Conservation (phyloP, 352 stramenopile genomes). For the Phytophthora niederhauseri region DNA sequence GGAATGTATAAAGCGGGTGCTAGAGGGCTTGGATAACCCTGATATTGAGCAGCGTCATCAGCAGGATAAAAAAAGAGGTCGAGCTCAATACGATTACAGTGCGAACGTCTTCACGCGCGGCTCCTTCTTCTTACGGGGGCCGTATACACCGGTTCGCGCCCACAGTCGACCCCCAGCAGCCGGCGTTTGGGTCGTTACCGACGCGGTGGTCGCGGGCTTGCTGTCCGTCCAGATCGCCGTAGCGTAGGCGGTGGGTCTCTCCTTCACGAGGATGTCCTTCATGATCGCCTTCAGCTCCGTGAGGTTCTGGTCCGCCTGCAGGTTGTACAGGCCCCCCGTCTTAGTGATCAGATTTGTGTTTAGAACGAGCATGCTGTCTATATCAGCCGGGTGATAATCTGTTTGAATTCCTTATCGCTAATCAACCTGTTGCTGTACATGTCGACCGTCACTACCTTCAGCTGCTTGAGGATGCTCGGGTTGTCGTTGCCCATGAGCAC, state of each 20-base stretch:
- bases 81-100: not conserved
- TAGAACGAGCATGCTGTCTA: slow-evolving; percentile 1
- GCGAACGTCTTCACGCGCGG: not conserved
- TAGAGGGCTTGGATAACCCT: not conserved
- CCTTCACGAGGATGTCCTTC: slow-evolving; percentile 23
- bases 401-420: slow-evolving; percentile 15
- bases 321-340: slow-evolving; percentile 7
- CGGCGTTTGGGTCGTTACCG: not conserved
- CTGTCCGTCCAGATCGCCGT: not conserved
- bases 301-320: slow-evolving; percentile 16
- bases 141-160: not conserved
- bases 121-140: not conserved
- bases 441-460: slow-evolving; percentile 13
- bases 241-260: not conserved
- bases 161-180: not conserved
- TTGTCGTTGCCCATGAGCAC: slow-evolving; percentile 20
- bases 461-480: slow-evolving; percentile 7
- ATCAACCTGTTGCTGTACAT: slow-evolving; percentile 22
- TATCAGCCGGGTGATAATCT: slow-evolving; percentile 14
- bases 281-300: slow-evolving; percentile 4
- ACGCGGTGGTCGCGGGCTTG: too few relatives aligned
- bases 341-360: slow-evolving; percentile 5
- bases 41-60: not conserved
- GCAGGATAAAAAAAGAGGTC: not conserved
- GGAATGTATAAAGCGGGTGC: not conserved